Base-by-base conservation (phyloP, 306 rosid species). In the Pueraria montana region DNA sequence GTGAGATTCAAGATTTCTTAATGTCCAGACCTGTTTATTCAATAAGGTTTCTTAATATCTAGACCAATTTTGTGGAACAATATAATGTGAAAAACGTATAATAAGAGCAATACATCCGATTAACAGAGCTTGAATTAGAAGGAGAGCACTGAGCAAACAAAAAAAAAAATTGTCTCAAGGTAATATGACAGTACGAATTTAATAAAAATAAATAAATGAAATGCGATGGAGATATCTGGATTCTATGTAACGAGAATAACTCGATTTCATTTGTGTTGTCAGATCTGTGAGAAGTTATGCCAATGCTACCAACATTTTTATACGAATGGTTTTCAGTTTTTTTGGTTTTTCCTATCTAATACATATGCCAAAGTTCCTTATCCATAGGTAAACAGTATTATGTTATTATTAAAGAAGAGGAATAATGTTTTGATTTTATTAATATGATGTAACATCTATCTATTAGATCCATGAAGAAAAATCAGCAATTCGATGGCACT, bases 351-450 rank as follows among this genome's bases (percentile, higher is more conserved):
- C 40, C 72, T 62, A 24, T 59, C 64, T 40, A 74, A 48, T 45
- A 45, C 17, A 34, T 68, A 26, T 63, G 42, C 55, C 45, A 18
- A 71, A 49, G 71, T 23, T 64, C 23, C 81, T 32, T 65, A 6
- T n/a, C 61, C 61, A 74, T 10, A 40, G 30, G 14, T 34, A 67
- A 67, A 48, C 63, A 68, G 62, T 42, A 46, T 6, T n/a, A n/a
- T n/a, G n/a, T n/a, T n/a, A n/a, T n/a, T 11, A 81, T 24, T 3
- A 21, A 80, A 72, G 11, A 40, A 6, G 34, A 16, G 23, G 74
- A 67, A 62, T 63, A 45, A 77, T 74, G 75, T 72, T 24, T 80
- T 42, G 49, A 82, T 70, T 64, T 84, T 79, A 78, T 59, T 81
- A 73, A 42, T 40, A 42, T n/a, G 66, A 64, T 36, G 69, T 4